Base-by-base conservation (phyloP, 108 stramenopile genomes). In the Fragilaria radians region DNA sequence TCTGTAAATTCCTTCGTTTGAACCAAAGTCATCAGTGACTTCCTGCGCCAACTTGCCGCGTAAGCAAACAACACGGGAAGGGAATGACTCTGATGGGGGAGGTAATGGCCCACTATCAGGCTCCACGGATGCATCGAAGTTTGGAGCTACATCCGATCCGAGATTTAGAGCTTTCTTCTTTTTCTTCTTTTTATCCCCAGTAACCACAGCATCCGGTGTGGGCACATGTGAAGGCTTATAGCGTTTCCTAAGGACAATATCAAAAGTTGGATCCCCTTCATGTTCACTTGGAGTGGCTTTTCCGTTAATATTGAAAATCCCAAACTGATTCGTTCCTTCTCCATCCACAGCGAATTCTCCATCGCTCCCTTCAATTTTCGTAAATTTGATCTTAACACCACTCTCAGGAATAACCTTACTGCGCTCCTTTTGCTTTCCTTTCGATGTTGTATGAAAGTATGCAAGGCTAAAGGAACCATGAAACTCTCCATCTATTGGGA, bases 401-500 rank as follows among this genome's bases (percentile, higher is more conserved):
- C 57, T 76, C 54, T 93, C 91, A 7, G 59, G 49, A 32, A 93
- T 81, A 3, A 78, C 81, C 59, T 71, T 83, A 33, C 56, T 80
- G 36, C 85, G 73, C 52, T 79, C 72, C 61, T 88, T 88, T 46
- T 73, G 60, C 57, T 93, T 89, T 22, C 88, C 88, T 66, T 89
- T 89, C 33, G 70, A 68, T 32, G 69, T 85, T 22, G 66, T 83
- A 50, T 82, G 65, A 22, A 62, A 59, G 34, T 84, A 87, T 0
- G 73, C 69, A 29, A 89, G 59, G 61, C 73, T 82, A 56, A 93
- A 93, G 1, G 88, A 89, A 1, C 91, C 91, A 50, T 83, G 68
- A 61, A 89, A 93, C 55, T 82, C 86, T 17, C 86, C 91, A 59
- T 89, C 81, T 59, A 68, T 76, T 4, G 88, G 85, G 0, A 93